Evolutionary conservation across 2,329 filamentous ascomycete genomes (phyloP).

Genomic region (Zarea fungicola): DNA sequence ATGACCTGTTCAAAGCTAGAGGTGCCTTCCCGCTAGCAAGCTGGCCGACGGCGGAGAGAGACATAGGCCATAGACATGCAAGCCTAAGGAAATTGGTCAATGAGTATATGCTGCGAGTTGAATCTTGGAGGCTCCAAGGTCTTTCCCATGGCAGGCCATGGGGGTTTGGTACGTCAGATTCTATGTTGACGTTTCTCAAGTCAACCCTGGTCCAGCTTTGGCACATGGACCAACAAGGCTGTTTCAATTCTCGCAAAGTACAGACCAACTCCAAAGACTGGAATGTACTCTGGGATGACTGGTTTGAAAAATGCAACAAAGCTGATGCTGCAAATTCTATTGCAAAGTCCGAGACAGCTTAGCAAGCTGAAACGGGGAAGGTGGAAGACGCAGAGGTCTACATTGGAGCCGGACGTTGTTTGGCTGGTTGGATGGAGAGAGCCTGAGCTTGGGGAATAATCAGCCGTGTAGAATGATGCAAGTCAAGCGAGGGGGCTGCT

Average conservation of each 20-base stretch:
- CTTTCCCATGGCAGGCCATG: background rate
- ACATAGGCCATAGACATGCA: no score
- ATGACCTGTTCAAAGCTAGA: no score
- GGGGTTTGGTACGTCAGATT: background rate
- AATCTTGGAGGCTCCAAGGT: slow-evolving; percentile 4
- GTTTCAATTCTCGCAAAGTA: slow-evolving; percentile 1
- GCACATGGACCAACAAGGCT: slow-evolving; percentile 8
- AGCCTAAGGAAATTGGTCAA: slow-evolving; percentile 15
- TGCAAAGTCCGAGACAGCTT: background rate
- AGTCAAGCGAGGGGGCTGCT: no score
- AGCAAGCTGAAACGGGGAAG: background rate
- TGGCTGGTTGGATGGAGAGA: slow-evolving; percentile 8
- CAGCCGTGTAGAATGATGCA: no score
- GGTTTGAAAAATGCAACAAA: slow-evolving; percentile 18
- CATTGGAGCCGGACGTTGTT: background rate
- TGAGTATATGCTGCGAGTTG: slow-evolving; percentile 2
- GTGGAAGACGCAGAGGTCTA: background rate
- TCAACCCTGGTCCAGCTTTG: slow-evolving; percentile 13
- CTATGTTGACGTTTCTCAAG: slow-evolving; percentile 1
- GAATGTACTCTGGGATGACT: slow-evolving; percentile 25
- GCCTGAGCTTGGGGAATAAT: no score
- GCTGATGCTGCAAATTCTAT: background rate
- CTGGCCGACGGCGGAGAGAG: no score
- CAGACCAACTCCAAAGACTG: slow-evolving; percentile 12
- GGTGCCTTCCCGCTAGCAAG: no score